phyloP scores from a whole-genome alignment of 2,329 filamentous ascomycete species.

The Penicillium psychrosexuale region DNA sequence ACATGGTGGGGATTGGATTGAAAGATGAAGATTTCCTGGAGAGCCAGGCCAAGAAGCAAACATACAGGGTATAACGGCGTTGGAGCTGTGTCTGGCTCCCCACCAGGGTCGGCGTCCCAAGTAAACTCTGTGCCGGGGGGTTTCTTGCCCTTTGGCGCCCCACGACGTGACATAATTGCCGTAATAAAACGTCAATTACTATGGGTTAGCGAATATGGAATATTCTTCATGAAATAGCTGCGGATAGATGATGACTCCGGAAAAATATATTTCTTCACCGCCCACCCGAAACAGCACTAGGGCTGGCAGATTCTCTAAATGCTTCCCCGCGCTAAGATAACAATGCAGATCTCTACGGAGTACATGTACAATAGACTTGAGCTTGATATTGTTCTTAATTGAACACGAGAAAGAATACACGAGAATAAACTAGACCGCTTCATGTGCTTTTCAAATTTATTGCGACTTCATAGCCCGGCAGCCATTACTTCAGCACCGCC shows the following conservation, averaged over 20 bases:
- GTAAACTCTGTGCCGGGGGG: constrained; percentile 43
- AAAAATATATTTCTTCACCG: constrained; percentile 24
- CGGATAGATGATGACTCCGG: constrained; percentile 4
- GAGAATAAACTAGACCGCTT: neutral
- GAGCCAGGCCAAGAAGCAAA: constrained; percentile 15
- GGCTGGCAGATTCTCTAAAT: constrained; percentile 6
- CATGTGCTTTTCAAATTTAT: constrained; percentile 1
- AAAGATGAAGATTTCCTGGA: neutral
- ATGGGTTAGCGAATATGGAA: neutral
- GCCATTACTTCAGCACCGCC: constrained; percentile 37
- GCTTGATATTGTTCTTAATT: neutral
- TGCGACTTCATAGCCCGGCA: constrained; percentile 28
- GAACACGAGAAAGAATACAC: neutral
- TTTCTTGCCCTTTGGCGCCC: constrained; percentile 38
- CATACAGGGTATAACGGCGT: constrained; percentile 49
- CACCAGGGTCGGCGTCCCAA: constrained; percentile 40
- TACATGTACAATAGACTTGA: neutral
- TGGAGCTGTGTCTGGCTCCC: constrained; percentile 44
- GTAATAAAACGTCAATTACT: neutral
- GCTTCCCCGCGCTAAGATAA: constrained; percentile 20
- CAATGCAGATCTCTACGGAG: constrained; percentile 10
- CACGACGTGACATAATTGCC: constrained; percentile 39
- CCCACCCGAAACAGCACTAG: constrained; percentile 12
- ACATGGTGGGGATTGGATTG: neutral
- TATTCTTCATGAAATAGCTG: neutral